Evolutionary conservation across 495 filamentous ascomycete species (phyloP).

Genomic region (Penicillium bialowiezense): DNA sequence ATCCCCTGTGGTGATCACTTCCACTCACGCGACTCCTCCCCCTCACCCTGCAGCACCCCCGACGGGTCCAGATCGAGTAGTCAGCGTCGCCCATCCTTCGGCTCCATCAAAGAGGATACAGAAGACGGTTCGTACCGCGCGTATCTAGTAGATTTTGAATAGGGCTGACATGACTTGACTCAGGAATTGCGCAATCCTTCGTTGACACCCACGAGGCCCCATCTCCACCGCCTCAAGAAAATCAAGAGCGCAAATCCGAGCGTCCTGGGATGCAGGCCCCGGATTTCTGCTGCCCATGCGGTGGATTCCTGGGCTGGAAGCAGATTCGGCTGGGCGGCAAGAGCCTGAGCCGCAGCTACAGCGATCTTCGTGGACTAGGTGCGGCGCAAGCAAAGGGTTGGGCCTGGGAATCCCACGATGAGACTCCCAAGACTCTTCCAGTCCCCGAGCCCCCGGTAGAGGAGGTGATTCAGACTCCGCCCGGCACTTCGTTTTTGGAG

Average conservation of each 20-base stretch:
- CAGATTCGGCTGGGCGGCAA: conserved; percentile 63
- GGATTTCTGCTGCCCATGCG: conserved; percentile 68
- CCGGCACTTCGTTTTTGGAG: conserved; percentile 54
- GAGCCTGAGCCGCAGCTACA: conserved; percentile 68
- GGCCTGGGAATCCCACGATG: conserved; percentile 50
- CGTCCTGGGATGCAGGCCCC: conserved; percentile 40
- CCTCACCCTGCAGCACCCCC: conserved; percentile 35
- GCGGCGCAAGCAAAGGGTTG: conserved; percentile 47
- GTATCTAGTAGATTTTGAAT: background rate
- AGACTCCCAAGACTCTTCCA: conserved; percentile 9
- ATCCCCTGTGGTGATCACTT: conserved; percentile 23
- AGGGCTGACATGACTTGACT: conserved; percentile 8
- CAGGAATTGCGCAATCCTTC: conserved; percentile 69
- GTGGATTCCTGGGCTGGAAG: conserved; percentile 71
- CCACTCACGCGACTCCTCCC: conserved; percentile 39
- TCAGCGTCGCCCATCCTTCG: conserved; percentile 41
- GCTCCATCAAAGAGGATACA: conserved; percentile 47
- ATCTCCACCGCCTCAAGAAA: conserved; percentile 29
- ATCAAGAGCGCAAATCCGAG: conserved; percentile 38
- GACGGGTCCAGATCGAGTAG: conserved; percentile 43
- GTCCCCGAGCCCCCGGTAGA: conserved; percentile 25
- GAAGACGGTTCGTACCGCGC: conserved; percentile 31
- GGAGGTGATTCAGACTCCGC: conserved; percentile 23
- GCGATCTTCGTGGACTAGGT: conserved; percentile 59
- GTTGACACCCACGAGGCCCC: conserved; percentile 63